These are phyloP conservation scores for Secale cereale DNA, from an alignment of 176 grass and related monocot genomes.

Conservation along the genomic window DNA sequence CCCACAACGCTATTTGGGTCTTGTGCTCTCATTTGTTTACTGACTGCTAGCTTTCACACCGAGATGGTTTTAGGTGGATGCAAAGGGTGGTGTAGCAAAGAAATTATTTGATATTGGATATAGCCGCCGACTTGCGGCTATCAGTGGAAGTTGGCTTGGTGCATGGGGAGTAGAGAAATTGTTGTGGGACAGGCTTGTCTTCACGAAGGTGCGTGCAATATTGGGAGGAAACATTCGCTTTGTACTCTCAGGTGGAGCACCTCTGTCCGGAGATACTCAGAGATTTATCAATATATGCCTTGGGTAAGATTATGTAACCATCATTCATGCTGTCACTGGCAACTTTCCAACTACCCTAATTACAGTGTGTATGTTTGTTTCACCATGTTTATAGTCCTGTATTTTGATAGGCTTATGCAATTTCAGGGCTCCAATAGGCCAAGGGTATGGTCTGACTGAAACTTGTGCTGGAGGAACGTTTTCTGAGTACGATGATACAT, in stretches of 20 bases:
- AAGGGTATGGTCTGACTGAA: slow-evolving; percentile 97
- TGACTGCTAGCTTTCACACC: slow-evolving; percentile 16
- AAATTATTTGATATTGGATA: slow-evolving; percentile 80
- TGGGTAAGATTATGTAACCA: slow-evolving; percentile 53
- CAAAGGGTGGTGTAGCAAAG: slow-evolving; percentile 76
- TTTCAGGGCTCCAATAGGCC: slow-evolving; percentile 92
- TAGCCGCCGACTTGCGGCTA: slow-evolving; percentile 58
- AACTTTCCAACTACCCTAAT: not conserved
- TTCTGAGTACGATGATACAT: slow-evolving; percentile 86
- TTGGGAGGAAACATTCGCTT: slow-evolving; percentile 87
- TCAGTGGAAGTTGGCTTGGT: slow-evolving; percentile 93
- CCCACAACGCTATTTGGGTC: slow-evolving; percentile 2
- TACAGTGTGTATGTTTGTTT: not conserved
- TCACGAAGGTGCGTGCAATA: slow-evolving; percentile 73
- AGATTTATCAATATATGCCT: slow-evolving; percentile 98
- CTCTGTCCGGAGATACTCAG: slow-evolving; percentile 87
- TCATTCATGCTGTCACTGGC: slow-evolving; percentile 19
- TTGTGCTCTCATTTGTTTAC: slow-evolving; percentile 16
- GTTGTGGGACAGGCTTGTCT: slow-evolving; percentile 86
- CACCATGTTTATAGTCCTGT: not conserved
- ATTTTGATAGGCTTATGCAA: slow-evolving; percentile 35
- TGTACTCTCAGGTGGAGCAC: slow-evolving; percentile 86
- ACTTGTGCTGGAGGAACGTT: slow-evolving; percentile 94
- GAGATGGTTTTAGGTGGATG: slow-evolving; percentile 56
- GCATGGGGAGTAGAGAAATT: slow-evolving; percentile 86